These are phyloP conservation scores for Alternaria sp. DNA, from an alignment of 2,329 filamentous ascomycete species.

Conservation along the genomic window DNA sequence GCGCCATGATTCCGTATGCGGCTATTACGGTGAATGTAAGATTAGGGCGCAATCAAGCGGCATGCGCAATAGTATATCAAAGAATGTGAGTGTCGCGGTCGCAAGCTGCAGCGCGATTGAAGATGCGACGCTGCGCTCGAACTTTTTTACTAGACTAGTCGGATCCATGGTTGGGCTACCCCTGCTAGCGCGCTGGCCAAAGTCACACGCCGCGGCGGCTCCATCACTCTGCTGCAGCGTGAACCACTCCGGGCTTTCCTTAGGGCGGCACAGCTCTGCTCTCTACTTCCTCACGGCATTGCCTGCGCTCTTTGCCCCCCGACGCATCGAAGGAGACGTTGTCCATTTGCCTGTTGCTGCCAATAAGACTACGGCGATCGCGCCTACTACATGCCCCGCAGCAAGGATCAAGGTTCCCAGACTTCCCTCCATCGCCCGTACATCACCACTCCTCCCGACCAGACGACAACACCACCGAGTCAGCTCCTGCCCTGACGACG, in stretches of 20 bases:
- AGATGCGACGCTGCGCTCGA: constrained; percentile 14
- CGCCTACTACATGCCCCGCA: constrained; percentile 43
- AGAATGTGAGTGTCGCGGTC: neutral
- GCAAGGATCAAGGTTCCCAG: constrained; percentile 46
- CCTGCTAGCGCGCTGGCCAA: constrained; percentile 18
- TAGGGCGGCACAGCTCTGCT: constrained; percentile 41
- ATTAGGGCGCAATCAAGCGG: constrained; percentile 8
- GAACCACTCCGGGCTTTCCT: constrained; percentile 30
- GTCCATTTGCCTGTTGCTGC: constrained; percentile 35
- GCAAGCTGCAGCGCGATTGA: constrained; percentile 3
- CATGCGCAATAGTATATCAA: neutral
- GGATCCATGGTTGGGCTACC: constrained; percentile 11
- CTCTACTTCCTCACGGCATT: constrained; percentile 16
- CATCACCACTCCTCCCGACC: constrained; percentile 34
- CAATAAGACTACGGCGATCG: constrained; percentile 32
- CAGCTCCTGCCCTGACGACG: constrained; percentile 41
- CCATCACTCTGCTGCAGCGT: constrained; percentile 24
- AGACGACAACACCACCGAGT: constrained; percentile 33
- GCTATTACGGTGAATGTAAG: neutral
- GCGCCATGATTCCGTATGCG: constrained; percentile 32
- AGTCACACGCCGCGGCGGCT: constrained; percentile 30
- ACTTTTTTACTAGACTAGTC: constrained; percentile 19
- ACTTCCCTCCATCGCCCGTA: constrained; percentile 37
- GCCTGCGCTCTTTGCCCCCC: constrained; percentile 28
- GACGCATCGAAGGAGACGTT: constrained; percentile 19